Conservation (phyloP, 2,329 filamentous ascomycete species). For the Coleophoma cylindrospora region DNA sequence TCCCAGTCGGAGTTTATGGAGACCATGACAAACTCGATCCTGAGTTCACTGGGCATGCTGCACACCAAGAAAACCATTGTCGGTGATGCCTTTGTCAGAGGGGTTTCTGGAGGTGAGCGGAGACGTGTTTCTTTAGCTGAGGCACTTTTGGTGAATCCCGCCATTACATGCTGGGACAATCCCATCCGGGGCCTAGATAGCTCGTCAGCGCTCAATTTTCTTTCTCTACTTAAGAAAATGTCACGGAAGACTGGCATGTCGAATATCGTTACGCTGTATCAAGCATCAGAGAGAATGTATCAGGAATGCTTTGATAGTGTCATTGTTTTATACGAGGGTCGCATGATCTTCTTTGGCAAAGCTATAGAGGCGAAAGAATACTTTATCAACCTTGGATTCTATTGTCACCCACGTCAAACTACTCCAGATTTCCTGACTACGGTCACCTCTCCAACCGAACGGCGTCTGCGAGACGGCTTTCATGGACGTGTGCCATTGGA, state of each 20-base stretch:
- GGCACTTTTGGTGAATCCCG: conserved; percentile 53
- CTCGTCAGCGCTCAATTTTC: conserved; percentile 66
- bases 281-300: conserved; percentile 62
- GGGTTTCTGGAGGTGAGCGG: conserved; percentile 62
- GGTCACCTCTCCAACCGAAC: conserved; percentile 56
- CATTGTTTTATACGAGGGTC: conserved; percentile 58
- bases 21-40: conserved; percentile 44
- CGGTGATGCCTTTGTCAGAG: conserved; percentile 62
- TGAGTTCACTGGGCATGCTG: conserved; percentile 65
- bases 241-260: conserved; percentile 58
- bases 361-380: conserved; percentile 58
- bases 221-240: conserved; percentile 57
- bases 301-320: conserved; percentile 61
- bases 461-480: conserved; percentile 47
- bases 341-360: conserved; percentile 67
- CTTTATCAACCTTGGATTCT: conserved; percentile 64
- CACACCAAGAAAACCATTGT: conserved; percentile 68
- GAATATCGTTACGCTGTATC: conserved; percentile 63
- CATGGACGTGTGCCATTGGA: conserved; percentile 49
- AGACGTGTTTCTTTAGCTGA: conserved; percentile 78
- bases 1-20: neutral
- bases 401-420: conserved; percentile 53
- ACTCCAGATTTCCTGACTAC: conserved; percentile 67
- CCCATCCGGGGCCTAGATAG: conserved; percentile 67
- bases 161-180: conserved; percentile 69